Percentiles rank a stretch among this genome's conserved stretches.
phyloP scores from a whole-genome alignment of 306 rosid genomes.

The Rosa multiflora region DNA sequence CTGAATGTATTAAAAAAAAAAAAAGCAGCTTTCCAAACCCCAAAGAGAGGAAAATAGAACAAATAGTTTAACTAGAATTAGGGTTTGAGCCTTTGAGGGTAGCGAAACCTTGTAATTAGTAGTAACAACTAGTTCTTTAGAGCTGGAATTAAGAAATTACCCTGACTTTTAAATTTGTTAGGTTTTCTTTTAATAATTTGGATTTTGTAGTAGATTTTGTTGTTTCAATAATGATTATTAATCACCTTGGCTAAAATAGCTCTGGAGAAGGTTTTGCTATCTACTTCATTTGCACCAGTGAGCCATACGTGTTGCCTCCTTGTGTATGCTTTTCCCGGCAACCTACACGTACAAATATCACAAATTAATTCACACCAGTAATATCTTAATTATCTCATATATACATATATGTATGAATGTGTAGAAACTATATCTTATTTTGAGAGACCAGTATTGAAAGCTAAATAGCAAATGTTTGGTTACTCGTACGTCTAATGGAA shows the following conservation, averaged over 20 bases:
- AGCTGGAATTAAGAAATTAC: too few relatives aligned
- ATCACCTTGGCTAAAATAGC: conserved; percentile 92
- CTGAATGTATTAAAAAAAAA: too few relatives aligned
- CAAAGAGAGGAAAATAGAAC: too few relatives aligned
- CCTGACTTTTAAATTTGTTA: too few relatives aligned
- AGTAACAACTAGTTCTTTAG: too few relatives aligned
- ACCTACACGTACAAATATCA: conserved; percentile 33
- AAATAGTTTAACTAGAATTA: not conserved
- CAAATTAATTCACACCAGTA: not conserved
- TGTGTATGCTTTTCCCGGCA: conserved; percentile 87
- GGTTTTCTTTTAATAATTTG: not conserved
- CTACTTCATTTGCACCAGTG: conserved; percentile 80
- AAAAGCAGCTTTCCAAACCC: too few relatives aligned
- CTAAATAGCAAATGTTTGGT: not conserved
- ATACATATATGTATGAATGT: not conserved
- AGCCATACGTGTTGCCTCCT: conserved; percentile 89
- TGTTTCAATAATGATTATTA: not conserved
- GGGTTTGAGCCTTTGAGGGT: not conserved
- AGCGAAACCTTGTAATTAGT: too few relatives aligned
- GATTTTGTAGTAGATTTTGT: not conserved
- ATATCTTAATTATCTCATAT: not conserved
- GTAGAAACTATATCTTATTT: not conserved
- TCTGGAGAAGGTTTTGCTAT: conserved; percentile 79
- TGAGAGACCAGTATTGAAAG: not conserved
- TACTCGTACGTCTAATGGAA: not conserved